Conservation (phyloP, 768 basidiomycete species). For the Termitomyces sp. region DNA sequence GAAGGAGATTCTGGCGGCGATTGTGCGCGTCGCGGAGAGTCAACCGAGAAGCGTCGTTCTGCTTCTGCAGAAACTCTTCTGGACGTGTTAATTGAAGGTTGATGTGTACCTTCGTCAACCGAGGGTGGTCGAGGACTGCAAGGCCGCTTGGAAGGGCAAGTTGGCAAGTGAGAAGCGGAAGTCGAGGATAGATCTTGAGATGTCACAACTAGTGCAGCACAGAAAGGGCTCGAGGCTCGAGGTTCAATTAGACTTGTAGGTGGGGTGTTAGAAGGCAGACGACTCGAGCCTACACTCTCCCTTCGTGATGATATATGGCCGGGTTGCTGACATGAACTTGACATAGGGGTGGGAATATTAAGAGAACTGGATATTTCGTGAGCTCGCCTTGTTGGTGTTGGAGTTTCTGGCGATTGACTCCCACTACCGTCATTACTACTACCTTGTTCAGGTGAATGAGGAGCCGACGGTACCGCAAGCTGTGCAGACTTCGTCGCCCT, state of each 20-base stretch:
- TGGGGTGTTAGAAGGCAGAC: slow-evolving; percentile 32
- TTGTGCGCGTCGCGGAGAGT: slow-evolving; percentile 24
- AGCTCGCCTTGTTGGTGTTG: slow-evolving; percentile 30
- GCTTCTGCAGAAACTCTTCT: no score
- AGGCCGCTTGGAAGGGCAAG: no score
- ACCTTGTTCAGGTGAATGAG: slow-evolving; percentile 13
- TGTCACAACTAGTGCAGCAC: no score
- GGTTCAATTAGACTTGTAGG: slow-evolving; percentile 32
- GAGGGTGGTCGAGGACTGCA: no score
- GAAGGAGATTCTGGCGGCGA: slow-evolving; percentile 25
- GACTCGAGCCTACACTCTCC: slow-evolving; percentile 30
- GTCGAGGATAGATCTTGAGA: no score
- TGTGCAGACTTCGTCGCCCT: slow-evolving; percentile 26
- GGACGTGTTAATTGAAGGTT: no score
- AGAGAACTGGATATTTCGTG: slow-evolving; percentile 35
- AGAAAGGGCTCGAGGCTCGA: slow-evolving; percentile 33
- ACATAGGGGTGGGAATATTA: slow-evolving; percentile 40
- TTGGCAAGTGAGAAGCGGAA: no score
- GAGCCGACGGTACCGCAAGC: slow-evolving; percentile 21
- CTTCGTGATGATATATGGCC: slow-evolving; percentile 27
- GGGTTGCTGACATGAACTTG: slow-evolving; percentile 28
- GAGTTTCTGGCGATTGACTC: slow-evolving; percentile 24
- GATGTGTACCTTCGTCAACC: no score
- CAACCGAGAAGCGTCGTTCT: slow-evolving; percentile 16
- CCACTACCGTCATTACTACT: slow-evolving; percentile 12